Evolutionary conservation across 257 asterid species (phyloP).

Genomic region (Cinchona pubescens): DNA sequence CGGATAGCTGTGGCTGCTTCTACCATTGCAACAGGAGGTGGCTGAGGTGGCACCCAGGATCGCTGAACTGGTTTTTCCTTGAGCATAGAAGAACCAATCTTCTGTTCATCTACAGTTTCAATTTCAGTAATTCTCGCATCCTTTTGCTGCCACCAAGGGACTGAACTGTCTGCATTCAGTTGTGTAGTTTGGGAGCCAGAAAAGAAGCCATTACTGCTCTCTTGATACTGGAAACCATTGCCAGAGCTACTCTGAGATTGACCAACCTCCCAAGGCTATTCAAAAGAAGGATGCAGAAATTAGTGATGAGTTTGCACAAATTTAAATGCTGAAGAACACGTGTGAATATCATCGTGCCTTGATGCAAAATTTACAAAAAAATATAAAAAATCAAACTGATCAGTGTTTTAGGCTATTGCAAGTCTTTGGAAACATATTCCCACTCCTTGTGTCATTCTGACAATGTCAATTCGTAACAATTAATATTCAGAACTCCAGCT

Average conservation of each 20-base stretch:
- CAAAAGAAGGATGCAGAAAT: conserved; percentile 19
- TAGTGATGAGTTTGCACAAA: not conserved
- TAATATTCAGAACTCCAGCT: not conserved
- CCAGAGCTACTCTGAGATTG: conserved; percentile 44
- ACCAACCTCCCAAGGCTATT: conserved; percentile 88
- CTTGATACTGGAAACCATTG: conserved; percentile 45
- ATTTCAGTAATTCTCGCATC: conserved; percentile 62
- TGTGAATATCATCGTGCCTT: not conserved
- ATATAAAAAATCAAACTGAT: not conserved
- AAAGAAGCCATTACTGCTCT: conserved; percentile 30
- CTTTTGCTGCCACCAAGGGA: conserved; percentile 61
- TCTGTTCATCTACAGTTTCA: conserved; percentile 46
- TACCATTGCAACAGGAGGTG: conserved; percentile 88
- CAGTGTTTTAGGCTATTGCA: not conserved
- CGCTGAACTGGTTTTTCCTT: conserved; percentile 51
- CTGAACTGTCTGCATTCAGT: conserved; percentile 44
- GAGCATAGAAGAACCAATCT: conserved; percentile 29
- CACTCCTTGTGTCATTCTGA: not conserved
- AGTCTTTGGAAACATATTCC: not conserved
- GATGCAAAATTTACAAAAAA: not conserved
- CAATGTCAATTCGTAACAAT: not conserved
- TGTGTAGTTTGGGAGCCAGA: conserved; percentile 40
- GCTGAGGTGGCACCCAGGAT: conserved; percentile 96
- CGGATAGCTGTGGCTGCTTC: conserved; percentile 97
- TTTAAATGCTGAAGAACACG: not conserved